Percentiles rank a stretch among this genome's conserved stretches.
These are phyloP conservation scores for Talaromyces sp. DNA, from an alignment of 2,329 filamentous ascomycete genomes.

Conservation along the genomic window DNA sequence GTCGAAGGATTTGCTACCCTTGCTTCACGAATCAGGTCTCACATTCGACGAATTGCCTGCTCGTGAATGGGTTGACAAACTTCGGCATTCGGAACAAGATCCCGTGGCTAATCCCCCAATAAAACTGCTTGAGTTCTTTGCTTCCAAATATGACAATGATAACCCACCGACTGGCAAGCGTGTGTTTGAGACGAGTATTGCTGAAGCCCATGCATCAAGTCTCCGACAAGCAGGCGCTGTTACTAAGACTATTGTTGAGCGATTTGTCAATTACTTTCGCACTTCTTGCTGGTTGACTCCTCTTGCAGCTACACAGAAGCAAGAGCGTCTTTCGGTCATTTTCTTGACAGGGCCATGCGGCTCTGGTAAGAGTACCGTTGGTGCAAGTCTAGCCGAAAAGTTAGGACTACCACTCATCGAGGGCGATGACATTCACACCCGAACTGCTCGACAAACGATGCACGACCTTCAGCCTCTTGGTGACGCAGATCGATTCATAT, in stretches of 20 bases:
- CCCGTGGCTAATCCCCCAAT: constrained; percentile 50
- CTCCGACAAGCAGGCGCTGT: not conserved
- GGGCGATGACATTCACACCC: not conserved
- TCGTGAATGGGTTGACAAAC: constrained; percentile 30
- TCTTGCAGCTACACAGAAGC: not conserved
- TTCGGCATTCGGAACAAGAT: constrained; percentile 49
- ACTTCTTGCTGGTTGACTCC: not conserved
- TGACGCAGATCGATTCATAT: not conserved
- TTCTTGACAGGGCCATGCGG: not conserved
- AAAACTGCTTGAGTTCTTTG: constrained; percentile 54
- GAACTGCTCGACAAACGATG: not conserved
- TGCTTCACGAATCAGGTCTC: constrained; percentile 47
- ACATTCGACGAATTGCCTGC: constrained; percentile 28
- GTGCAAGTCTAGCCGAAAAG: not conserved
- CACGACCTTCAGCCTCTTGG: not conserved
- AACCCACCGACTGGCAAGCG: not conserved
- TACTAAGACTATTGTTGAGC: not conserved
- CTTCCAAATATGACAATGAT: constrained; percentile 47
- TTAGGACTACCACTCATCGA: not conserved
- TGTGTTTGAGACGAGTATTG: not conserved
- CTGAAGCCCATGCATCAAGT: not conserved
- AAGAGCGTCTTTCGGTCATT: not conserved
- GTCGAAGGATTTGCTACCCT: constrained; percentile 50
- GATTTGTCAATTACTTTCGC: not conserved
- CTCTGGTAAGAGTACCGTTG: not conserved